Percentiles rank a stretch among this genome's conserved stretches.
These are phyloP conservation scores for Zanthoxylum bungeanum DNA, from an alignment of 345 rosid genomes.

Conservation along the genomic window DNA sequence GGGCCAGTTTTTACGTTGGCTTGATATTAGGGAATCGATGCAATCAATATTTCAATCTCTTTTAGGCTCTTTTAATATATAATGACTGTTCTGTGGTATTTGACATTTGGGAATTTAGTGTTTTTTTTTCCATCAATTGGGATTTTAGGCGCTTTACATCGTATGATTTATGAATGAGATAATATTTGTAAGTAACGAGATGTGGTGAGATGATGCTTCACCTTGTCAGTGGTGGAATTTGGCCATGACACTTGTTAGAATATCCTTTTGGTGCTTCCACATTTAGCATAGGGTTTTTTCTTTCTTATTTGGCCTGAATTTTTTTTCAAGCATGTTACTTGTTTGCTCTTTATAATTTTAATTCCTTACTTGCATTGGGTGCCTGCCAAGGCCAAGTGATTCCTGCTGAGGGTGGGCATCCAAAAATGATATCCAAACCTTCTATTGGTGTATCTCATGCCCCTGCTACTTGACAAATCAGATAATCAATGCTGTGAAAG, in stretches of 20 bases:
- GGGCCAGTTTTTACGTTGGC: not conserved
- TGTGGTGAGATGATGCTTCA: not conserved
- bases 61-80: not conserved
- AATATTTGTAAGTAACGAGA: not conserved
- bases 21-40: too few species aligned
- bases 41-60: too few species aligned
- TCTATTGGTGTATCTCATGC: conserved; percentile 30
- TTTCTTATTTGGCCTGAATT: not conserved
- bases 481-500: conserved; percentile 39
- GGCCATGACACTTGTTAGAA: not conserved
- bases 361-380: conserved; percentile 30
- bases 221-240: not conserved
- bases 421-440: conserved; percentile 18
- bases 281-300: not conserved
- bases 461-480: conserved; percentile 27
- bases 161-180: not conserved
- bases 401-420: conserved; percentile 34
- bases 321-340: not conserved
- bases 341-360: conserved; percentile 15
- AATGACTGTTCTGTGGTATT: not conserved
- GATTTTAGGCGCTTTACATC: too few species aligned
- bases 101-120: not conserved
- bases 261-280: not conserved
- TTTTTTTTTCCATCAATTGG: too few species aligned
- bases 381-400: conserved; percentile 33